Evolutionary conservation across 2,329 filamentous ascomycete species (phyloP).

Genomic region (Scolecobasidium constrictum): DNA sequence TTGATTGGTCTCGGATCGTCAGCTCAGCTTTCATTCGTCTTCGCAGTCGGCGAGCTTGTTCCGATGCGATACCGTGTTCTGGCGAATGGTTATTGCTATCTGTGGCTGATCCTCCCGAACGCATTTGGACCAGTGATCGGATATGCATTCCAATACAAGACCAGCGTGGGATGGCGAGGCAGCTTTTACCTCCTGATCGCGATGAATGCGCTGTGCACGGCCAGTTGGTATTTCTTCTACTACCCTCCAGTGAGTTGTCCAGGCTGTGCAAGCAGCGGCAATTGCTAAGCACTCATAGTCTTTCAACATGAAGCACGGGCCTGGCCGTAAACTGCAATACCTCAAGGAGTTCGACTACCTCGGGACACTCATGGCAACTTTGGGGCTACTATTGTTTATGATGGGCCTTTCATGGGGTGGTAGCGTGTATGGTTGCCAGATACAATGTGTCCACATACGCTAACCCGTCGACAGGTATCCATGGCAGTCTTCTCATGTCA

Average conservation of each 20-base stretch:
- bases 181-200: slow-evolving; percentile 11
- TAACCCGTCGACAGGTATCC: no score
- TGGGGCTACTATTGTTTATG: slow-evolving; percentile 31
- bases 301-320: slow-evolving; percentile 11
- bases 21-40: slow-evolving; percentile 14
- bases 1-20: slow-evolving; percentile 15
- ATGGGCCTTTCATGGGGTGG: slow-evolving; percentile 35
- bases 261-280: no score
- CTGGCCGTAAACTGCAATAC: slow-evolving; percentile 8
- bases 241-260: no score
- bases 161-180: slow-evolving; percentile 11
- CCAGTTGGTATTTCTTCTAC: slow-evolving; percentile 3
- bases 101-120: slow-evolving; percentile 13
- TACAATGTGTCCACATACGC: no score
- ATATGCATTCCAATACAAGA: slow-evolving; percentile 9
- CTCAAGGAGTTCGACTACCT: slow-evolving; percentile 22
- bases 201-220: slow-evolving; percentile 6
- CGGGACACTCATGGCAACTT: slow-evolving; percentile 32
- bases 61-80: slow-evolving; percentile 14
- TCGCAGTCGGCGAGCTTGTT: slow-evolving; percentile 14
- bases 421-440: slow-evolving; percentile 25
- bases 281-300: no score
- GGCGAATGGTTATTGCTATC: slow-evolving; percentile 13
- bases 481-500: slow-evolving; percentile 30
- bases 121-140: slow-evolving; percentile 8